Base-by-base conservation (phyloP, 2,329 filamentous ascomycete genomes). In the Exophiala lecanii-corni region DNA sequence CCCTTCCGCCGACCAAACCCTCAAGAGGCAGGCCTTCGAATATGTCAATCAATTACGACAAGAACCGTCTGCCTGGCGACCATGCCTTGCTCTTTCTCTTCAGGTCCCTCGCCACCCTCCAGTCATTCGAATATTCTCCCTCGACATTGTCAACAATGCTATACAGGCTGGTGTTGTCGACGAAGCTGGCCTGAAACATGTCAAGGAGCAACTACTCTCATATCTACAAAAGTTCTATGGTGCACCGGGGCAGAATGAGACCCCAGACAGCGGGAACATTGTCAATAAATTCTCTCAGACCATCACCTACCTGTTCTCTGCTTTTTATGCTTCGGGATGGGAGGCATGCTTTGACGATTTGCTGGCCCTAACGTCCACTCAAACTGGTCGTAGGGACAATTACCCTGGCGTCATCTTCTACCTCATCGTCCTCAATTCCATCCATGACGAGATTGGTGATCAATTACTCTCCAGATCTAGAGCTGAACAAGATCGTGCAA, bases 231-330 rank as follows among this genome's bases (percentile, higher is more conserved):
- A 83, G 57, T 80, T 77, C 36, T 97, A 96, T 63, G 77, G 80
- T 40, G 70, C 74, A 28, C 66, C 68, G 9, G 39, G 34, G 16
- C 62, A 61, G 16, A 71, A 71, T 23, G 71, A 74, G 45, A 66
- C 72, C 39, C 68, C 82, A 51, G 92, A 98, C 62, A 79, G 82
- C 6, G 64, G 79, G 17, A 78, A 79, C 53, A 82, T 98, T 32
- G 91, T 97, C 68, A 98, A 97, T 71, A 98, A 98, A 69, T 79
- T 98, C 55, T 89, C 91, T 34, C 92, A 98, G 69, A 95, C 89
- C 9, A 71, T 98, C 57, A 98, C 92, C 7, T 92, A 88, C 60
- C 81, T 98, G 38, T 98, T 98, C 65, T 84, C 88, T 25, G 80
- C 82, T 9, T 75, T 94, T 41, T 98, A 98, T 65, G 81, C 81